Evolutionary conservation across 1,139 yeast genomes (phyloP).

Genomic region (Taphrina sp.): DNA sequence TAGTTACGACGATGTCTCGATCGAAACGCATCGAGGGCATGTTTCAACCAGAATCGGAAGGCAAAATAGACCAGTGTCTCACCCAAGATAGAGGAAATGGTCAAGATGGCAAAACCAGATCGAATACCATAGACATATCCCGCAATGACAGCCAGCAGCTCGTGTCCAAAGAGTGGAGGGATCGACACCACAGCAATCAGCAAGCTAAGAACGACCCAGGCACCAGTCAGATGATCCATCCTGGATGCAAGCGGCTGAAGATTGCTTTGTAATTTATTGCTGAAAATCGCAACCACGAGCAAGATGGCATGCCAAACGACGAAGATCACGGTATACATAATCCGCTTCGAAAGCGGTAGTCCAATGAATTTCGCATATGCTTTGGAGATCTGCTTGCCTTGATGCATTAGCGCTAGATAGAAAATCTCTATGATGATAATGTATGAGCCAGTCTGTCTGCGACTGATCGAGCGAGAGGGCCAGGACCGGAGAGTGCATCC

Average conservation of each 20-base stretch:
- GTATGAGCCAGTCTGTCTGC: too few species aligned
- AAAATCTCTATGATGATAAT: too few species aligned
- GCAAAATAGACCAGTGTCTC: slow-evolving; percentile 31
- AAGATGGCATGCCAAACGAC: slow-evolving; percentile 8
- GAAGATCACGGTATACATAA: slow-evolving; percentile 8
- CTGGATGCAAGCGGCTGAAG: slow-evolving; percentile 24
- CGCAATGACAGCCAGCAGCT: slow-evolving; percentile 30
- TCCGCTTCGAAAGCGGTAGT: slow-evolving; percentile 8
- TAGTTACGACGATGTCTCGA: slow-evolving; percentile 23
- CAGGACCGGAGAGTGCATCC: too few species aligned
- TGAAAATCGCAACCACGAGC: slow-evolving; percentile 2
- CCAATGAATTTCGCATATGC: slow-evolving; percentile 1
- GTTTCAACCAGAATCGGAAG: slow-evolving; percentile 30
- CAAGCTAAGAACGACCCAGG: slow-evolving; percentile 21
- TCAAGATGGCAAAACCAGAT: slow-evolving; percentile 26
- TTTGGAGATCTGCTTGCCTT: not conserved
- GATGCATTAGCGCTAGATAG: too few species aligned
- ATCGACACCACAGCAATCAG: slow-evolving; percentile 32
- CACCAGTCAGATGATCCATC: slow-evolving; percentile 18
- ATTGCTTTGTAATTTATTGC: slow-evolving; percentile 12
- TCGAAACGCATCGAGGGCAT: slow-evolving; percentile 26
- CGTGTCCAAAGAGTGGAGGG: slow-evolving; percentile 34
- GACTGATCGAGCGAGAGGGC: too few species aligned
- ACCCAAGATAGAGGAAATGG: slow-evolving; percentile 27
- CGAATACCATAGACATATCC: slow-evolving; percentile 31